A percentile compares a stretch with the other conserved stretches of the same genome.
Conservation (phyloP, 768 basidiomycete genomes). For the Trametes elegans region DNA sequence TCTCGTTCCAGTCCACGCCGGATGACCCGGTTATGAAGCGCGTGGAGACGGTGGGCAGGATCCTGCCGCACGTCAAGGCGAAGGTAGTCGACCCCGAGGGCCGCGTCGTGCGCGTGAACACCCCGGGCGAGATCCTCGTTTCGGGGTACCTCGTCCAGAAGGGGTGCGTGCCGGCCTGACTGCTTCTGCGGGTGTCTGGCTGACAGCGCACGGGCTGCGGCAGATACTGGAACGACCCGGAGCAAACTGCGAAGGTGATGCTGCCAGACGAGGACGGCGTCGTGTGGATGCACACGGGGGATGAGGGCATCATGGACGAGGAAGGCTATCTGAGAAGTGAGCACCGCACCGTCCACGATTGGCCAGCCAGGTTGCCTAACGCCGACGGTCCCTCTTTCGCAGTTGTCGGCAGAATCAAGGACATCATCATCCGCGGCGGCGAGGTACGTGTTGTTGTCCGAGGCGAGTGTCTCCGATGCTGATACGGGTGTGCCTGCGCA, state of each 20-base stretch:
- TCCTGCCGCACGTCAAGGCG: conserved; percentile 75
- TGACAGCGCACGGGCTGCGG: not conserved
- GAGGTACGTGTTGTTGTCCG: conserved; percentile 45
- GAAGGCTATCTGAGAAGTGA: conserved; percentile 75
- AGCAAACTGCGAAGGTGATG: conserved; percentile 63
- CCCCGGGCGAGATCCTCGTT: conserved; percentile 71
- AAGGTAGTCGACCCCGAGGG: conserved; percentile 63
- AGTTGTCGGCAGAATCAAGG: conserved; percentile 85
- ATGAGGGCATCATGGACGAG: conserved; percentile 77
- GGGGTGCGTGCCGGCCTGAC: conserved; percentile 54
- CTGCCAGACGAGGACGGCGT: conserved; percentile 51
- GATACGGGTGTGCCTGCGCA: conserved; percentile 28
- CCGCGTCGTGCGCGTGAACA: conserved; percentile 65
- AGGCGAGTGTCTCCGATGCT: not conserved
- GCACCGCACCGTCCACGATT: conserved; percentile 17
- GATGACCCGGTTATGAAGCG: conserved; percentile 70
- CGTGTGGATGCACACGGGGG: conserved; percentile 84
- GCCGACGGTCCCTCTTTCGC: not conserved
- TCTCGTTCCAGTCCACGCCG: conserved; percentile 77
- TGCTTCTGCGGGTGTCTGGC: not conserved
- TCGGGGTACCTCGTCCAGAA: conserved; percentile 79
- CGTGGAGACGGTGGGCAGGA: conserved; percentile 77
- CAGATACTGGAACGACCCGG: conserved; percentile 77
- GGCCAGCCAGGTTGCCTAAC: not conserved
- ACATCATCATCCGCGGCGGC: conserved; percentile 84